Conservation (phyloP, 129 eudicot species). For the Pittosporum tobira region DNA sequence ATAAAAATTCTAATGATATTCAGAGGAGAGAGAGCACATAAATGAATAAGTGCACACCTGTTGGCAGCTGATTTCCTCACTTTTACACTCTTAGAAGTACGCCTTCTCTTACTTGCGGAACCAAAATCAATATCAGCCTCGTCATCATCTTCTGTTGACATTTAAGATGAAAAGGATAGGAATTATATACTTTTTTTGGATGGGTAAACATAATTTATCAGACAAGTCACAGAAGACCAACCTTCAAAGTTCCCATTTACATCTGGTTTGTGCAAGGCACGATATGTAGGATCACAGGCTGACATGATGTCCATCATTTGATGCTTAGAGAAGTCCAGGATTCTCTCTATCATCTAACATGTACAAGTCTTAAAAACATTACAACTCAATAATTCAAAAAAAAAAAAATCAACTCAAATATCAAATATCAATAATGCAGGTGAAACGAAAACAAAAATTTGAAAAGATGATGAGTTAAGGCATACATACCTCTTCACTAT, state of each 20-base stretch:
- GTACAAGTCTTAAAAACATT: neutral
- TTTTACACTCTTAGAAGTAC: constrained; percentile 57
- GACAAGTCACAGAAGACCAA: neutral
- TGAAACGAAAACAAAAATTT: neutral
- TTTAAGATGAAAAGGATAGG: constrained; percentile 1
- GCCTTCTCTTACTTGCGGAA: constrained; percentile 74
- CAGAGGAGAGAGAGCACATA: neutral
- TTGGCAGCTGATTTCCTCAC: constrained; percentile 54
- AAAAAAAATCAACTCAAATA: neutral
- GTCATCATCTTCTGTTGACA: constrained; percentile 63
- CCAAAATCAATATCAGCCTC: constrained; percentile 60
- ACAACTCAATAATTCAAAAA: constrained; percentile 6
- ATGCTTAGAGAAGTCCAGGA: constrained; percentile 81
- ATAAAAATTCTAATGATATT: neutral
- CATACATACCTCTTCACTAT: constrained; percentile 86
- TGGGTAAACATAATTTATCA: too few species aligned
- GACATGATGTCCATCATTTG: constrained; percentile 77
- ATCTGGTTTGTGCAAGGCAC: constrained; percentile 66
- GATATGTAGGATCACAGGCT: constrained; percentile 70
- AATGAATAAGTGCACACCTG: constrained; percentile 33
- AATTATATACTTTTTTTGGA: too few species aligned
- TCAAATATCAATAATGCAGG: neutral
- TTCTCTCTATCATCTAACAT: constrained; percentile 80
- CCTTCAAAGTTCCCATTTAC: constrained; percentile 59
- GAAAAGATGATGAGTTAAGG: constrained; percentile 9